Evolutionary conservation across 768 basidiomycete species (phyloP).

Genomic region (Imleria badia): DNA sequence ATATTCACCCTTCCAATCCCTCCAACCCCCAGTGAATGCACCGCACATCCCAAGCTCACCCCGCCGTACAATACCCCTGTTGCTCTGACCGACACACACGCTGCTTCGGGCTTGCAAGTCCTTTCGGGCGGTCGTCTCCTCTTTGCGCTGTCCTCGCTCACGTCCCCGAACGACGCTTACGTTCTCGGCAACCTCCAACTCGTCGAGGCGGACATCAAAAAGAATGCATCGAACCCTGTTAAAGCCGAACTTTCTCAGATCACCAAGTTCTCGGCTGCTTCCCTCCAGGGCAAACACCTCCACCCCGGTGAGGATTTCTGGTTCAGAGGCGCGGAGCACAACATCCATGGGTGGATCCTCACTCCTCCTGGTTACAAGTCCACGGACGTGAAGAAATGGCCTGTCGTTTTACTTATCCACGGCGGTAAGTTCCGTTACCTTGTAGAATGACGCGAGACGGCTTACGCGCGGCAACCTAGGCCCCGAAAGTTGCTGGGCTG

Average conservation of each 20-base stretch:
- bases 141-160: constrained; percentile 72
- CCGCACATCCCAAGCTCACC: constrained; percentile 45
- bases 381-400: constrained; percentile 72
- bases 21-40: constrained; percentile 53
- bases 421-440: constrained; percentile 45
- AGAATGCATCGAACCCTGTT: constrained; percentile 25
- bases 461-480: constrained; percentile 36
- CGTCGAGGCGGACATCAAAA: constrained; percentile 43
- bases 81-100: constrained; percentile 55
- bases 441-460: neutral
- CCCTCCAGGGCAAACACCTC: constrained; percentile 58
- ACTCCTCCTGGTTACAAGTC: constrained; percentile 77
- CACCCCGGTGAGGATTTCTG: constrained; percentile 76
- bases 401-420: constrained; percentile 77
- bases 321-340: constrained; percentile 79
- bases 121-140: constrained; percentile 62
- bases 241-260: constrained; percentile 48
- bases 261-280: constrained; percentile 61
- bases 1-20: constrained; percentile 70
- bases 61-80: constrained; percentile 52
- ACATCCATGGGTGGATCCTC: constrained; percentile 83
- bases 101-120: constrained; percentile 60
- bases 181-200: constrained; percentile 50
- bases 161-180: constrained; percentile 78
- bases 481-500: constrained; percentile 85